Evolutionary conservation across 2,329 filamentous ascomycete species (phyloP).

Genomic region (Talaromyces sp.): DNA sequence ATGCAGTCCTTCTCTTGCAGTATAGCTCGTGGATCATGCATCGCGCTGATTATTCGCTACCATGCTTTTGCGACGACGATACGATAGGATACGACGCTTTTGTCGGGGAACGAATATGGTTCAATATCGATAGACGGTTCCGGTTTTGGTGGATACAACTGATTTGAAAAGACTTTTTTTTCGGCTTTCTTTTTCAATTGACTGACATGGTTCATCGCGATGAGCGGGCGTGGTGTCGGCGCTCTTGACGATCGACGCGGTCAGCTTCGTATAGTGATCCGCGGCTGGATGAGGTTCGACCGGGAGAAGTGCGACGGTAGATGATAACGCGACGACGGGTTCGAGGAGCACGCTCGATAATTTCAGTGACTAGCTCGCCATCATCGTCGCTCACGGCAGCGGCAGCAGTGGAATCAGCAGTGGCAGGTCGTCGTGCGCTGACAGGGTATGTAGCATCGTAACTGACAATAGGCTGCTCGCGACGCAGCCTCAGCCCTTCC

Average conservation of each 20-base stretch:
- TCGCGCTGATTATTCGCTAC: background rate
- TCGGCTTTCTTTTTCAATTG: background rate
- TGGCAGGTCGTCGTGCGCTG: conserved; percentile 27
- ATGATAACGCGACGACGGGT: conserved; percentile 35
- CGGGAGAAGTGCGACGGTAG: conserved; percentile 34
- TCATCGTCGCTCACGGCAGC: background rate
- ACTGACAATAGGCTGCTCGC: conserved; percentile 29
- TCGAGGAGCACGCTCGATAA: conserved; percentile 32
- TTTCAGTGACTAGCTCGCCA: conserved; percentile 26
- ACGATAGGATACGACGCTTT: background rate
- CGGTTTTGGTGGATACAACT: background rate
- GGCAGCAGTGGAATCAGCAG: conserved; percentile 17
- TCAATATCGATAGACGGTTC: background rate
- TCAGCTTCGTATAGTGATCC: conserved; percentile 39
- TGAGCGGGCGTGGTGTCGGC: conserved; percentile 30
- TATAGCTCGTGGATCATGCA: background rate
- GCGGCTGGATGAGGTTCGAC: conserved; percentile 27
- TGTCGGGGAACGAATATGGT: background rate
- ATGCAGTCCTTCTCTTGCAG: background rate
- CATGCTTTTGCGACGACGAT: background rate
- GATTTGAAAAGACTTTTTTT: background rate
- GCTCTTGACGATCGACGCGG: conserved; percentile 35
- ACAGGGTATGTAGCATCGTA: conserved; percentile 36
- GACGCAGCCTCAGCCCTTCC: conserved; percentile 37
- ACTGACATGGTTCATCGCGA: conserved; percentile 29